phyloP scores from a whole-genome alignment of 2,329 filamentous ascomycete species.

The Botrytis pseudocinerea region DNA sequence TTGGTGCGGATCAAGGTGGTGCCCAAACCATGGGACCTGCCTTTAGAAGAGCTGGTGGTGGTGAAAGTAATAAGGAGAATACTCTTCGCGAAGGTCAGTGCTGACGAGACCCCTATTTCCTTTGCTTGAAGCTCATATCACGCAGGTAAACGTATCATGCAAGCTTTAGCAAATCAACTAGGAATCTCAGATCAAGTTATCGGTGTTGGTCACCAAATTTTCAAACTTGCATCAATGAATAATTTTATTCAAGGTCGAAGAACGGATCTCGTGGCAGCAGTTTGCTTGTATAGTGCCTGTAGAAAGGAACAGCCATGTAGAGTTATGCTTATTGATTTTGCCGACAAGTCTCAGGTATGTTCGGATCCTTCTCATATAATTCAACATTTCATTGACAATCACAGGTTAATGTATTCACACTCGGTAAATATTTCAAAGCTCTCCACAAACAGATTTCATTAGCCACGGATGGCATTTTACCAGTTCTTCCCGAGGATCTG shows the following conservation, averaged over 20 bases:
- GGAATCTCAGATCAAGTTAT: slow-evolving; percentile 61
- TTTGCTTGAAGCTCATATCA: not conserved
- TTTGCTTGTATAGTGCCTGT: slow-evolving; percentile 87
- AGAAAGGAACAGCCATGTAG: slow-evolving; percentile 76
- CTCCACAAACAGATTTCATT: slow-evolving; percentile 71
- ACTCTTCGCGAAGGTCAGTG: slow-evolving; percentile 53
- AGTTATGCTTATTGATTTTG: slow-evolving; percentile 92
- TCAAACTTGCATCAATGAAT: slow-evolving; percentile 70
- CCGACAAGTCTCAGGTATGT: slow-evolving; percentile 68
- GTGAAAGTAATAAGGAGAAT: slow-evolving; percentile 58
- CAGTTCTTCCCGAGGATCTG: slow-evolving; percentile 83
- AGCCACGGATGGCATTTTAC: slow-evolving; percentile 63
- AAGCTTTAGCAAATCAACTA: slow-evolving; percentile 62
- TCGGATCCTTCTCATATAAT: slow-evolving; percentile 6
- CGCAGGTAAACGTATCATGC: slow-evolving; percentile 52
- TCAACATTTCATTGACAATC: not conserved
- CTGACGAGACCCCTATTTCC: not conserved
- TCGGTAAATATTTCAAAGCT: slow-evolving; percentile 87
- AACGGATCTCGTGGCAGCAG: slow-evolving; percentile 81
- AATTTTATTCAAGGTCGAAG: slow-evolving; percentile 86
- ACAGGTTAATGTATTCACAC: slow-evolving; percentile 83
- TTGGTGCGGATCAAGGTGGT: slow-evolving; percentile 77
- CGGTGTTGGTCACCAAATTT: slow-evolving; percentile 69
- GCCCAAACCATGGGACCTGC: slow-evolving; percentile 58
- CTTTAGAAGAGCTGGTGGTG: slow-evolving; percentile 59